Evolutionary conservation across 1,284 basidiomycete genomes (phyloP), one percentile per base, ranked within the genome.

Genomic region (Ceratobasidium sp.): DNA sequence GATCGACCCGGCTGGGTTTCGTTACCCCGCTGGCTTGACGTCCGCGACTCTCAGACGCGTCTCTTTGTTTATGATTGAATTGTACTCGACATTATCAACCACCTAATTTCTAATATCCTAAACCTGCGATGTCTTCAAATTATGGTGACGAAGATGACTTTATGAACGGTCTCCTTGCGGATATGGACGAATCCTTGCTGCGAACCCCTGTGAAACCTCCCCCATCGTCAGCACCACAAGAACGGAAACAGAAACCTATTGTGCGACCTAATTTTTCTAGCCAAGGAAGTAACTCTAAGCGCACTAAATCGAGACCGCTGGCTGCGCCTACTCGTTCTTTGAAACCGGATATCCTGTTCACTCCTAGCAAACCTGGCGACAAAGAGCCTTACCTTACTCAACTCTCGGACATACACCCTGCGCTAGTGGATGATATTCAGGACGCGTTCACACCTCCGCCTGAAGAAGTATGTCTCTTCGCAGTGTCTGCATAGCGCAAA

Each of bases 111-210:
- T 39, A 1, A 61, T 61, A 39, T 31, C 5, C 13, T 16, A 24
- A 19, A 34, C 31, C 24, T 34, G n/a, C 43, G 24, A 63, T 64
- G 56, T 61, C 74, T n/a, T 65, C 74, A 29, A 46, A 74, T 43
- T 69, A 71, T n/a, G 76, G 78, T 24, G 79, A 80, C 51, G 82
- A 82, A 66, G 78, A 81, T 56, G 79, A 79, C n/a, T 68, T 83
- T 73, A 80, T 83, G 80, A 80, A 80, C 37, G 78, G 79, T 37
- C 77, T 83, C 19, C 77, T 83, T 56, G 79, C 81, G 4, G 81
- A 81, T 1, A 76, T 83, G 43, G 82, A 83, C 75, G 81, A 80
- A 59, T 80, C 79, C 34, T 76, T 80, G 51, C 81, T 81, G 53
- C 79, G 58, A 78, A 79, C 58, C 51, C 76, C 54, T 63, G 29